These are phyloP conservation scores for Xylaria sp. DNA, from an alignment of 2,329 filamentous ascomycete genomes.

Conservation along the genomic window DNA sequence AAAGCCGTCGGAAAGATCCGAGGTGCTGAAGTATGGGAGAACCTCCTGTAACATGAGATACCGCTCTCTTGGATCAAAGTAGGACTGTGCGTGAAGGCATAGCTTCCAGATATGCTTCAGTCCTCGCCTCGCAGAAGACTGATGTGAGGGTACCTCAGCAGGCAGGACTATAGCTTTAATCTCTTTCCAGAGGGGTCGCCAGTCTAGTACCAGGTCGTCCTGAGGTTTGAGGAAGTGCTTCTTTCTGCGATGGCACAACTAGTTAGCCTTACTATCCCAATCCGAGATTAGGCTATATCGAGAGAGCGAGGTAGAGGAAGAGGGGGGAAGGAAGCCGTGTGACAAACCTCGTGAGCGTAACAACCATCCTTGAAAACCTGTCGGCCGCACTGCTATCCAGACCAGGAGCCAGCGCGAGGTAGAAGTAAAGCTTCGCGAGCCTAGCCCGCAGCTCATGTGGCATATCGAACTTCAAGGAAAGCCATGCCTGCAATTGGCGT, in stretches of 20 bases:
- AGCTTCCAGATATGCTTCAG: constrained; percentile 80
- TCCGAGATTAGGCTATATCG: constrained; percentile 4
- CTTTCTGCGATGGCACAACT: constrained; percentile 60
- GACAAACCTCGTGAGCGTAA: constrained; percentile 87
- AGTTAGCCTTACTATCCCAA: constrained; percentile 7
- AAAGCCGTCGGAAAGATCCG: constrained; percentile 88
- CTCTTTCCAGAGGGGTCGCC: constrained; percentile 91
- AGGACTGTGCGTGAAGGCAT: constrained; percentile 86
- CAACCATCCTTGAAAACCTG: constrained; percentile 95
- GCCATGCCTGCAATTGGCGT: constrained; percentile 91
- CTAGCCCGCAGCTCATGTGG: constrained; percentile 81
- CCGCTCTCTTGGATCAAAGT: constrained; percentile 88
- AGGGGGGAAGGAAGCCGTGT: background rate
- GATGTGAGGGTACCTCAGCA: constrained; percentile 74
- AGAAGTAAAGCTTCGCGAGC: constrained; percentile 91
- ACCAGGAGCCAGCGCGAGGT: constrained; percentile 87
- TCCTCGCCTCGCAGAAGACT: constrained; percentile 59
- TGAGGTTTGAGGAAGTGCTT: constrained; percentile 94
- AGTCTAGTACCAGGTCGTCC: constrained; percentile 89
- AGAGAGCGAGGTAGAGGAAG: background rate
- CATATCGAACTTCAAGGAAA: constrained; percentile 96
- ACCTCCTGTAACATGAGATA: constrained; percentile 82
- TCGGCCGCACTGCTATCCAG: constrained; percentile 82
- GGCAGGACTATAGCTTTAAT: constrained; percentile 90
- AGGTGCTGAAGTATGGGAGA: constrained; percentile 88